Conservation (phyloP, 495 filamentous ascomycete genomes). For the Tuber aestivum region DNA sequence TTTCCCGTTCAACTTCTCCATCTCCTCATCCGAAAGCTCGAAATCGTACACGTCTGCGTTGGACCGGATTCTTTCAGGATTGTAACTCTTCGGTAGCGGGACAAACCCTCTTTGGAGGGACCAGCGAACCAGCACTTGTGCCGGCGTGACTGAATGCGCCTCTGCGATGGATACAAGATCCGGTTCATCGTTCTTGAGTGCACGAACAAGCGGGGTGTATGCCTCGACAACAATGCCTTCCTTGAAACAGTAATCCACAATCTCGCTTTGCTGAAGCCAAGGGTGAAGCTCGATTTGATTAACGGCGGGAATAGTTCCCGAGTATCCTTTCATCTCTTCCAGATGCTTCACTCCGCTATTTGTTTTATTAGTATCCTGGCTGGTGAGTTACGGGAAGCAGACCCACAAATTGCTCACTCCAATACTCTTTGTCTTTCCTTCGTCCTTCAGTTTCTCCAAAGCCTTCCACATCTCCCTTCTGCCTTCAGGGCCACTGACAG, state of each 20-base stretch:
- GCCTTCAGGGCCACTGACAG: constrained; percentile 51
- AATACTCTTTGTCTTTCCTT: constrained; percentile 57
- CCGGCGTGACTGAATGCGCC: constrained; percentile 41
- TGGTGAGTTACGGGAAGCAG: constrained; percentile 46
- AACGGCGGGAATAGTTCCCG: constrained; percentile 60
- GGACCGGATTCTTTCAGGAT: constrained; percentile 45
- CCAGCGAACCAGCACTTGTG: constrained; percentile 49
- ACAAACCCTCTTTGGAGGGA: constrained; percentile 49
- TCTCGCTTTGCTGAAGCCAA: constrained; percentile 70
- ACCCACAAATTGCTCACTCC: constrained; percentile 68
- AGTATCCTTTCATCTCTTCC: constrained; percentile 60
- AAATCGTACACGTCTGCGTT: constrained; percentile 51
- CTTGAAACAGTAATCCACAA: constrained; percentile 67
- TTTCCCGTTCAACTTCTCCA: constrained; percentile 45
- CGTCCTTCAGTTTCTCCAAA: constrained; percentile 55
- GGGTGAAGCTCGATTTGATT: constrained; percentile 87
- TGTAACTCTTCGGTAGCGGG: constrained; percentile 53
- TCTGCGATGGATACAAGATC: constrained; percentile 39
- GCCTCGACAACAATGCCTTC: constrained; percentile 66
- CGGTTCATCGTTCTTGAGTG: constrained; percentile 38
- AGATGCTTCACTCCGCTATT: constrained; percentile 63
- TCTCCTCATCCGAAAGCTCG: constrained; percentile 47
- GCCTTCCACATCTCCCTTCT: constrained; percentile 61
- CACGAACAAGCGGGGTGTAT: constrained; percentile 47
- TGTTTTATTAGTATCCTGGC: constrained; percentile 42